phyloP scores from a whole-genome alignment of 192 early-diverging fungal species.

The Coemansia asiatica region DNA sequence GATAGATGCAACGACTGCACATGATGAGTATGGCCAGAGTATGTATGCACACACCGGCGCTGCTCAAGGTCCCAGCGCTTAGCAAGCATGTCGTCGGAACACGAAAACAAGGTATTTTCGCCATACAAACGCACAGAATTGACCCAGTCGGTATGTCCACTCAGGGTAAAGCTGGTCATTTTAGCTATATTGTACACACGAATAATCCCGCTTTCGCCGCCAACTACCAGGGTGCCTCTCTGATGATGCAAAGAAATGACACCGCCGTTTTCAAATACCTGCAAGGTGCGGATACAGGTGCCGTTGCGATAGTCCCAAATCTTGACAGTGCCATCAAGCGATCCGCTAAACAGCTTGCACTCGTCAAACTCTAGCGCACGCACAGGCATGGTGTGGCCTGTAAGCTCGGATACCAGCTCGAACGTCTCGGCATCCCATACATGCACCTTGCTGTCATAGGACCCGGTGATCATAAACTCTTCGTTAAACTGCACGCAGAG shows the following conservation, averaged over 20 bases:
- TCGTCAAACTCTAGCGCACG: conserved; percentile 94
- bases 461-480: conserved; percentile 79
- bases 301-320: conserved; percentile 94
- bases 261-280: conserved; percentile 60
- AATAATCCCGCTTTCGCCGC: conserved; percentile 81
- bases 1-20: conserved; percentile 65
- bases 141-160: conserved; percentile 88
- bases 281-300: conserved; percentile 78
- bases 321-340: conserved; percentile 86
- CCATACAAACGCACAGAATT: conserved; percentile 83
- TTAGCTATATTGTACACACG: conserved; percentile 79
- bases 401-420: conserved; percentile 72
- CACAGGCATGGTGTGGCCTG: conserved; percentile 85
- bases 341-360: conserved; percentile 87
- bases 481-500: conserved; percentile 90
- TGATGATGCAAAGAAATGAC: conserved; percentile 85
- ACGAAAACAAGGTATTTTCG: conserved; percentile 69
- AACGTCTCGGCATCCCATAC: conserved; percentile 89
- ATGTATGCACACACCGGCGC: conserved; percentile 65
- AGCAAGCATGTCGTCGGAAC: conserved; percentile 85
- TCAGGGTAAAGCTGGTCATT: conserved; percentile 62
- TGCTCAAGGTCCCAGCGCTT: conserved; percentile 82
- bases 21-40: conserved; percentile 72
- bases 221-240: conserved; percentile 74
- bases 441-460: conserved; percentile 82